Percentiles rank a stretch among this genome's conserved stretches.
Evolutionary conservation across 2,329 filamentous ascomycete genomes (phyloP).

Genomic region (Phialemonium atrogriseum): DNA sequence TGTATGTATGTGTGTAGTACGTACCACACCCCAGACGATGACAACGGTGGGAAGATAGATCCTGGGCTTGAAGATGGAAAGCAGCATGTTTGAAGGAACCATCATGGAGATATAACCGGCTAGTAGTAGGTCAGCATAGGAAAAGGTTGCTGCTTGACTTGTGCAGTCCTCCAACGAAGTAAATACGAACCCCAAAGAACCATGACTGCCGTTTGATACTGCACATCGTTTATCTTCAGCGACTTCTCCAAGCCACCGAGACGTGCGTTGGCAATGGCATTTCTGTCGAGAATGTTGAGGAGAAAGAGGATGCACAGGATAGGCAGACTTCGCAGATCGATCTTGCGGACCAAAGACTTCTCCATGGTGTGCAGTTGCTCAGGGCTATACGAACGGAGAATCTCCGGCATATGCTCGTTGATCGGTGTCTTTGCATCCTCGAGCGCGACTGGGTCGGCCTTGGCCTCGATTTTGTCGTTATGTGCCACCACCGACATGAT

Average conservation of each 20-base stretch:
- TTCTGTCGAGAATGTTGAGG: constrained; percentile 23
- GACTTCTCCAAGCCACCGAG: constrained; percentile 39
- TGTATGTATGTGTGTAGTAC: no score
- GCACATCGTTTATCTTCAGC: constrained; percentile 28
- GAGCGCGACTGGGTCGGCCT: no score
- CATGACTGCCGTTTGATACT: constrained; percentile 34
- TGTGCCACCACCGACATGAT: no score
- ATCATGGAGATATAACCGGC: constrained; percentile 1
- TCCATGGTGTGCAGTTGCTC: background rate
- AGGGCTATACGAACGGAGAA: background rate
- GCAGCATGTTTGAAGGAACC: constrained; percentile 1
- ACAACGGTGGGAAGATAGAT: constrained; percentile 8
- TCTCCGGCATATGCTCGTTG: background rate
- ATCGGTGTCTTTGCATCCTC: no score
- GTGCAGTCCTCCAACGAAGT: no score
- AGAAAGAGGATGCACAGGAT: background rate
- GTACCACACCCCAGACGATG: background rate
- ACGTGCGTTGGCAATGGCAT: constrained; percentile 43
- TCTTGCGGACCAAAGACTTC: background rate
- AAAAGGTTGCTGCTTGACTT: background rate
- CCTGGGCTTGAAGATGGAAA: constrained; percentile 5
- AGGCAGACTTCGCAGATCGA: background rate
- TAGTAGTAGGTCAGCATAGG: background rate
- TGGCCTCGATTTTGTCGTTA: no score
- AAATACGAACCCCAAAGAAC: constrained; percentile 29